phyloP scores from a whole-genome alignment of 2,329 filamentous ascomycete genomes.

The Penicillium sp. region DNA sequence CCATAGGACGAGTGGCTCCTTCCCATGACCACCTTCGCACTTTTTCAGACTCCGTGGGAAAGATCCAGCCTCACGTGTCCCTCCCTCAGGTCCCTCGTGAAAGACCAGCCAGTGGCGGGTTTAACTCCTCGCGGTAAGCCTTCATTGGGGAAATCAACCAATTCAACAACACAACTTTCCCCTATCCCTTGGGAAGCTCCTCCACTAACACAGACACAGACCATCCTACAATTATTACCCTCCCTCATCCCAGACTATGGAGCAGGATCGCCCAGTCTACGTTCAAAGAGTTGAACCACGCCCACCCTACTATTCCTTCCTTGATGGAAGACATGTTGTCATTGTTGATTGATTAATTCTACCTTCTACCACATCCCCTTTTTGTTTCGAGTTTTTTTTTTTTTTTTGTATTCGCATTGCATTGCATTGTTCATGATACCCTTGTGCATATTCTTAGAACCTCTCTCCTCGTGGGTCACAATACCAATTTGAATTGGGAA shows the following conservation, averaged over 20 bases:
- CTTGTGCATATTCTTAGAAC: conserved; percentile 18
- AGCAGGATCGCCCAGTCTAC: conserved; percentile 25
- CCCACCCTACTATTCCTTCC: conserved; percentile 16
- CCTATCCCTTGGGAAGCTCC: not conserved
- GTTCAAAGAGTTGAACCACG: conserved; percentile 22
- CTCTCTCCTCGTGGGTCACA: conserved; percentile 3
- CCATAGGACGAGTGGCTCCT: conserved; percentile 11
- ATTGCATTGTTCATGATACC: conserved; percentile 23
- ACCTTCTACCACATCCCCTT: not conserved
- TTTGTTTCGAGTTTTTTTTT: conserved; percentile 6
- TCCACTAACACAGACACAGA: conserved; percentile 12
- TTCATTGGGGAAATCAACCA: conserved; percentile 4
- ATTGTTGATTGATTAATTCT: conserved; percentile 27
- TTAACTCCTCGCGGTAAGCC: conserved; percentile 21
- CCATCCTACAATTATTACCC: conserved; percentile 16
- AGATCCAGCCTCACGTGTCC: conserved; percentile 7
- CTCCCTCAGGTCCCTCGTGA: conserved; percentile 12
- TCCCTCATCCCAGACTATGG: conserved; percentile 15
- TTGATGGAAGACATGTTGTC: conserved; percentile 24
- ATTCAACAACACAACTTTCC: not conserved
- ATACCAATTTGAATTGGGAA: not conserved
- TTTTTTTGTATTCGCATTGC: conserved; percentile 4
- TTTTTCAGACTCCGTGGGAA: conserved; percentile 8
- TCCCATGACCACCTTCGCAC: conserved; percentile 17
- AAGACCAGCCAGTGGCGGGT: conserved; percentile 17